Base-by-base conservation (phyloP, 164 flowering plant genomes). In the Litsea cubeba region DNA sequence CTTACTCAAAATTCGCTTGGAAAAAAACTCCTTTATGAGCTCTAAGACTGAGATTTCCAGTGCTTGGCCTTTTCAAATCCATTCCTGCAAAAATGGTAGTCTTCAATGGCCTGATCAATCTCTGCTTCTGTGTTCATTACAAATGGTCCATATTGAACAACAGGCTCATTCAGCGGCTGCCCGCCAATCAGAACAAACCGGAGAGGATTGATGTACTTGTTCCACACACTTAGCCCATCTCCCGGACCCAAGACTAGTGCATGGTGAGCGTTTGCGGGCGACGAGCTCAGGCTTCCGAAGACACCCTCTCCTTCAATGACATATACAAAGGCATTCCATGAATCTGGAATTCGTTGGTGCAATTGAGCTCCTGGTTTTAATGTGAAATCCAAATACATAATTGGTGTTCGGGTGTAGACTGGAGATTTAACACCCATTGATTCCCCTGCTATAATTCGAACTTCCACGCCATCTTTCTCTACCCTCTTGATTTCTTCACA, bases 61-160 rank as follows among this genome's bases (percentile, higher is more conserved):
- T 79, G 22, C 80, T 80, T 87, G 18, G 92, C 96, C 82, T 79
- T 85, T 71, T 92, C 97, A 84, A 94, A 94, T 40, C 97, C 98
- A 82, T 94, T 90, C 78, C 74, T 84, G 76, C 73, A 64, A 17
- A 70, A 74, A 12, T 83, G 84, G 73, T 88, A 92, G 73, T 94
- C 98, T 51, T 92, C 88, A 71, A 92, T 79, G 54, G 98, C 76
- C 74, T 85, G 84, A 2, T 92, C 87, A 70, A 94, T 92, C 75
- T 94, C 90, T 17, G 83, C 90, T 67, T 90, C 88, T 12, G 97
- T 83, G 83, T 92, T 94, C 98, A 94, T 94, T 83, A 94, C 98
- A 82, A 94, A 91, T 7, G 98, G 97, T 0, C 98, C 97, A 69
- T 86, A 82, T 69, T 90, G 97, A 62, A 83, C 96, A 70, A 94